Evolutionary conservation across 1,139 yeast genomes (phyloP).

Genomic region (Candida buenavistaensis): DNA sequence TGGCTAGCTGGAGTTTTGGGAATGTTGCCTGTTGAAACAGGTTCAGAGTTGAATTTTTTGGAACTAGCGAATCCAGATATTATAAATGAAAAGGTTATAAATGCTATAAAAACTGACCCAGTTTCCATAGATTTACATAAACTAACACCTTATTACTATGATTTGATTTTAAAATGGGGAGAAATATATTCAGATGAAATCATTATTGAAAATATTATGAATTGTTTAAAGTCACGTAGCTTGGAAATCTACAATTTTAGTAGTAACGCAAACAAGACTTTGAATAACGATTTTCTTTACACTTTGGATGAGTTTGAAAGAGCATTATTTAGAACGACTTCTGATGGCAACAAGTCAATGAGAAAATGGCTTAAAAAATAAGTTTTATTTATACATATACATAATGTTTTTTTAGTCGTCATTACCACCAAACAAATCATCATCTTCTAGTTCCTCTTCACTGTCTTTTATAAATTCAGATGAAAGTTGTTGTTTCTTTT

Average conservation of each 20-base stretch:
- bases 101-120: conserved; percentile 81
- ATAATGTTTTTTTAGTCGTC: conserved; percentile 6
- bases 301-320: conserved; percentile 79
- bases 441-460: conserved; percentile 47
- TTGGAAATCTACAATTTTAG: conserved; percentile 74
- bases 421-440: conserved; percentile 19
- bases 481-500: conserved; percentile 38
- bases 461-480: conserved; percentile 54
- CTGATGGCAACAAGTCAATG: conserved; percentile 62
- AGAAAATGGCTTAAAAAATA: conserved; percentile 54
- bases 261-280: conserved; percentile 47
- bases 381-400: conserved; percentile 4
- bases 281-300: conserved; percentile 52
- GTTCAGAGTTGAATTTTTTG: conserved; percentile 53
- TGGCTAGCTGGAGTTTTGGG: conserved; percentile 85
- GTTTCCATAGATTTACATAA: conserved; percentile 65
- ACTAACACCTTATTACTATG: conserved; percentile 65
- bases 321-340: conserved; percentile 55
- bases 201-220: conserved; percentile 52
- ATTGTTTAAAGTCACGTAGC: conserved; percentile 63
- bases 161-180: conserved; percentile 74
- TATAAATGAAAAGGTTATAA: conserved; percentile 61
- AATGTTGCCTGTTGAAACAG: conserved; percentile 39
- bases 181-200: conserved; percentile 65
- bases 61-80: conserved; percentile 70